Conservation (phyloP, 169 alveolate species). For the Plasmodium vivax region DNA sequence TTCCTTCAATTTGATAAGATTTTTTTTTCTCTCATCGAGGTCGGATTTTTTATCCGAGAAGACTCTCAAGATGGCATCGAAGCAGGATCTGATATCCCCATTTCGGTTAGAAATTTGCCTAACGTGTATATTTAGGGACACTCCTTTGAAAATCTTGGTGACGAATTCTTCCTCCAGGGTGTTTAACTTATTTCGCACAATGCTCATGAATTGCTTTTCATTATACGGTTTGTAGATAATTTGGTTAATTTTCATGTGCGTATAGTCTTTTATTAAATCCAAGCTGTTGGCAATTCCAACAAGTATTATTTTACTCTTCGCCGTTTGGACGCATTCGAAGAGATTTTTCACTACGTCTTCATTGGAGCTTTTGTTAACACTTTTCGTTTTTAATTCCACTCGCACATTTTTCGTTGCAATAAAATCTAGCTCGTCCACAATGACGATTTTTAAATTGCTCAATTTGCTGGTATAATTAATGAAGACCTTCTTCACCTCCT, state of each 20-base stretch:
- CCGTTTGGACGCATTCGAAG: constrained; percentile 43
- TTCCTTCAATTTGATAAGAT: constrained; percentile 43
- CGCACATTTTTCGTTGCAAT: constrained; percentile 65
- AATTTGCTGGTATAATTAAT: constrained; percentile 57
- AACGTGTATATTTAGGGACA: constrained; percentile 63
- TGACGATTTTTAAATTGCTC: constrained; percentile 53
- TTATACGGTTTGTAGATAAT: constrained; percentile 69
- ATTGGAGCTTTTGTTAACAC: not conserved
- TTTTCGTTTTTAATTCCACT: constrained; percentile 42
- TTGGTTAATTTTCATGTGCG: constrained; percentile 59
- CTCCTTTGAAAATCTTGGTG: constrained; percentile 57
- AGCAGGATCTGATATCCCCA: constrained; percentile 69
- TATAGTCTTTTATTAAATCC: constrained; percentile 65
- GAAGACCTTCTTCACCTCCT: constrained; percentile 51
- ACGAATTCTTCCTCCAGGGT: constrained; percentile 48
- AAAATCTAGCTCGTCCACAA: constrained; percentile 66
- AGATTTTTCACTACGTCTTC: constrained; percentile 61
- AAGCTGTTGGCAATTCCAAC: constrained; percentile 68
- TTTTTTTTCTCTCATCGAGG: constrained; percentile 61
- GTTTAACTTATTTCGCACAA: constrained; percentile 40
- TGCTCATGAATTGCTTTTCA: constrained; percentile 61
- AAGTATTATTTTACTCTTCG: constrained; percentile 42
- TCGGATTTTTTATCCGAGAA: constrained; percentile 51
- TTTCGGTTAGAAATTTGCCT: constrained; percentile 67
- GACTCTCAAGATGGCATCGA: constrained; percentile 66